A percentile compares a stretch with the other conserved stretches of the same genome.
Evolutionary conservation across 2,329 filamentous ascomycete species (phyloP).

Genomic region (Aphanocladium album): DNA sequence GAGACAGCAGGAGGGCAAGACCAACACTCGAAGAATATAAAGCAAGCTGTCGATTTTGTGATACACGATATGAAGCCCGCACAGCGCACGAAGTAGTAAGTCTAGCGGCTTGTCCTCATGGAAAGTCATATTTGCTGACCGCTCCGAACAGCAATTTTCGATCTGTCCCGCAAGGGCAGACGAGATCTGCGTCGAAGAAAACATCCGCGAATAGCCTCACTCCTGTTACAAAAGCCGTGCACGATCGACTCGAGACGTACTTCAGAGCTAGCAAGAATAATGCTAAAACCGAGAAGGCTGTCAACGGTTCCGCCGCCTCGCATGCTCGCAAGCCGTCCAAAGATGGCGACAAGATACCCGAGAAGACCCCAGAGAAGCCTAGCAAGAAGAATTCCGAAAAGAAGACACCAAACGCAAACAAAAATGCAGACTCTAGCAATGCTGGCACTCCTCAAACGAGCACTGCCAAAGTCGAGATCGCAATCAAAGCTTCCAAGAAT

Average conservation of each 20-base stretch:
- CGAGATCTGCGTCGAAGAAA: conserved; percentile 21
- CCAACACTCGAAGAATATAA: conserved; percentile 59
- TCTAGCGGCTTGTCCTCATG: conserved; percentile 1
- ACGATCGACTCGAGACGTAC: conserved; percentile 35
- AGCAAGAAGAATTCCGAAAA: not conserved
- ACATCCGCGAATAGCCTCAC: conserved; percentile 39
- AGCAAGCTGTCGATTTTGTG: conserved; percentile 68
- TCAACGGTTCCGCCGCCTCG: conserved; percentile 7
- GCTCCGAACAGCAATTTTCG: conserved; percentile 50
- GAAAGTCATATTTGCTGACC: not conserved
- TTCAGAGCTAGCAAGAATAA: conserved; percentile 35
- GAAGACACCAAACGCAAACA: not conserved
- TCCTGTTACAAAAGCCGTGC: conserved; percentile 41
- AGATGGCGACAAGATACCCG: not conserved
- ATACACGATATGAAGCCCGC: conserved; percentile 67
- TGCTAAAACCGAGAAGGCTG: conserved; percentile 7
- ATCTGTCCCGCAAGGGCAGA: conserved; percentile 19
- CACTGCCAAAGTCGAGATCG: conserved; percentile 41
- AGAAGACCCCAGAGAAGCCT: not conserved
- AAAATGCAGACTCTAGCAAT: conserved; percentile 11
- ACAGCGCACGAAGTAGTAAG: conserved; percentile 65
- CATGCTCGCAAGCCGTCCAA: conserved; percentile 14
- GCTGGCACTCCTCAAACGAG: conserved; percentile 30
- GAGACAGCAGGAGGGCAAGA: conserved; percentile 54
- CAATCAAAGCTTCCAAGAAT: conserved; percentile 39